Evolutionary conservation across 108 stramenopile genomes (phyloP), one percentile per base, ranked within the genome.

Genomic region (Fragilariopsis cylindrus): DNA sequence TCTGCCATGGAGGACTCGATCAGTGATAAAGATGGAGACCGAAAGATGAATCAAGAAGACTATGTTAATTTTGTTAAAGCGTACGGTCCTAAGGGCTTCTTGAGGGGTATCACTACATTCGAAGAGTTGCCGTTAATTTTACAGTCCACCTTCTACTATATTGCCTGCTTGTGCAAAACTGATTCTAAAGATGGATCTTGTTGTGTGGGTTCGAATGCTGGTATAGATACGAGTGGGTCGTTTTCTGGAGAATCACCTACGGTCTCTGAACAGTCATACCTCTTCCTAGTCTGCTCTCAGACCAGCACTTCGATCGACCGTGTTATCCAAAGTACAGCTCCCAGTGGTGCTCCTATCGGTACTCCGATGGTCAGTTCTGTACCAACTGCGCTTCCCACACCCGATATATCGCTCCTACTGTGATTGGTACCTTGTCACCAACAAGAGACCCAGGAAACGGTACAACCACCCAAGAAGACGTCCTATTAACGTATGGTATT

Each of bases 31-130:
- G 56, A 71, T 19, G 70, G 70, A 43, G 48, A 75, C 43, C 41
- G 50, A 18, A 19, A 57, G 16, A 58, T 80, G 66, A 52, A 74
- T 48, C 43, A 44, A n/a, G 60, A 68, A 9, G 69, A 70, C 42
- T 80, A 80, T 56, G 74, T 80, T 7, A 60, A 60, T 40, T 80
- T 75, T 58, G 18, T 68, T 30, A 74, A 80, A 58, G 18, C 44
- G 41, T 71, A 65, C 48, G 77, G 71, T 53, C 71, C 69, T 5
- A 39, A 53, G n/a, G 74, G 48, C 8, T 71, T 73, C 65, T 46
- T 73, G 69, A 63, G 58, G 30, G 70, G 57, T 18, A 46, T 65
- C 39, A 45, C 58, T 43, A 40, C 60, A 19, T 75, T 75, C 48
- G 55, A 57, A 57, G 73, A 71, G 11, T 52, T 80, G 60, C 79